phyloP scores from a whole-genome alignment of 2,329 filamentous ascomycete species.

The Gnomoniopsis smithogilvyi region DNA sequence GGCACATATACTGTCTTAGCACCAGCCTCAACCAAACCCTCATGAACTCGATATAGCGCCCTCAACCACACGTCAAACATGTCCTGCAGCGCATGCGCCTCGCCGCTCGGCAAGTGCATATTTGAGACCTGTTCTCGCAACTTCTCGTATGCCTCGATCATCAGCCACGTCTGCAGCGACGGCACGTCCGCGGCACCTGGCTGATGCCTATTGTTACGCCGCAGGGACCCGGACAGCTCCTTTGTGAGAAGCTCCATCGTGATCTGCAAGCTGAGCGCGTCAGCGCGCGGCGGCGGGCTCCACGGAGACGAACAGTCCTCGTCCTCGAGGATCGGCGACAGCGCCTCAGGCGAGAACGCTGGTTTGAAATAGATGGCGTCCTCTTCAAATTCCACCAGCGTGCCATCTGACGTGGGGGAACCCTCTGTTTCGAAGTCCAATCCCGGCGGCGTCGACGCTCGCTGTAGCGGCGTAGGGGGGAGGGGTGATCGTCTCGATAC shows the following conservation, averaged over 20 bases:
- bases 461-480: constrained; percentile 15
- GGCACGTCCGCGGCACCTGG: constrained; percentile 32
- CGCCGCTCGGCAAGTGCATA: constrained; percentile 26
- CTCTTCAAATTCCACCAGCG: constrained; percentile 44
- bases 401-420: constrained; percentile 41
- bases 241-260: constrained; percentile 48
- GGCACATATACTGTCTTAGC: constrained; percentile 19
- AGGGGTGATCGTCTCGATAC: constrained; percentile 12
- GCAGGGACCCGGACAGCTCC: constrained; percentile 44
- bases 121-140: constrained; percentile 43
- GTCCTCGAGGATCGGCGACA: constrained; percentile 27
- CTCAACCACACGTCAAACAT: constrained; percentile 51
- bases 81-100: constrained; percentile 31
- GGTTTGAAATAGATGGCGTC: constrained; percentile 46
- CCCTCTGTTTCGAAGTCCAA: constrained; percentile 10
- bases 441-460: neutral
- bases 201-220: constrained; percentile 23
- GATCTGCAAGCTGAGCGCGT: constrained; percentile 45
- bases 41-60: constrained; percentile 46
- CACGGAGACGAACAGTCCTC: neutral
- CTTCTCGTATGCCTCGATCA: constrained; percentile 58
- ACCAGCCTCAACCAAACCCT: constrained; percentile 29
- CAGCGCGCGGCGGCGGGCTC: constrained; percentile 20
- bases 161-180: constrained; percentile 50
- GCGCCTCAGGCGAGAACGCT: constrained; percentile 34